Evolutionary conservation across 2,329 filamentous ascomycete species (phyloP).

Genomic region (Aureobasidium sp.): DNA sequence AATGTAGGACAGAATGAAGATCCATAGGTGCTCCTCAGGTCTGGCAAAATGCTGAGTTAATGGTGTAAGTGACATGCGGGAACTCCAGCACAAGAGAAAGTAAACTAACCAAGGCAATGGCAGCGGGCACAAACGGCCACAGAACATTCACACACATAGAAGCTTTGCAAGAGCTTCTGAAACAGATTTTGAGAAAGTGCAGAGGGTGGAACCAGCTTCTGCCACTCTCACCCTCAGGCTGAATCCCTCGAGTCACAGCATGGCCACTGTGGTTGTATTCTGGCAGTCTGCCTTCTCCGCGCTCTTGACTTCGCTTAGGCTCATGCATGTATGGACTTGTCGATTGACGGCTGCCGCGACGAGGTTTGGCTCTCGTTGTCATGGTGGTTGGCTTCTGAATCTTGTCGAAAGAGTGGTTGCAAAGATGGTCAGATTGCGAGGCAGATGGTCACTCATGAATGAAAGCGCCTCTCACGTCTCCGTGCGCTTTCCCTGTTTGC

Average conservation of each 20-base stretch:
- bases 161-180: constrained; percentile 39
- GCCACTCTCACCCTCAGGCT: constrained; percentile 43
- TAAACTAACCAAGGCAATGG: constrained; percentile 32
- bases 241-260: constrained; percentile 36
- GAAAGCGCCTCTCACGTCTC: constrained; percentile 12
- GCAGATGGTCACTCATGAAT: background rate
- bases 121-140: constrained; percentile 44
- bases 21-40: constrained; percentile 34
- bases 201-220: constrained; percentile 38
- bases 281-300: constrained; percentile 25
- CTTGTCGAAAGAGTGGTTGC: background rate
- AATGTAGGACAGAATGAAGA: constrained; percentile 44
- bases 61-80: background rate
- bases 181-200: constrained; percentile 40
- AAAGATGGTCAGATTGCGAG: background rate
- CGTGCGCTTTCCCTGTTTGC: background rate
- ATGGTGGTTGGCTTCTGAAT: background rate
- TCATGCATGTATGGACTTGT: constrained; percentile 7
- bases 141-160: constrained; percentile 44
- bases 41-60: constrained; percentile 37
- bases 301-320: constrained; percentile 16
- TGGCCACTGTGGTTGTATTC: constrained; percentile 41
- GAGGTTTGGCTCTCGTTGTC: constrained; percentile 18
- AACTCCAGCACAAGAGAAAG: background rate
- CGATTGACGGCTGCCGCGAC: background rate